Base-by-base conservation (phyloP, 2,329 filamentous ascomycete species). In the Eutypella sp. region DNA sequence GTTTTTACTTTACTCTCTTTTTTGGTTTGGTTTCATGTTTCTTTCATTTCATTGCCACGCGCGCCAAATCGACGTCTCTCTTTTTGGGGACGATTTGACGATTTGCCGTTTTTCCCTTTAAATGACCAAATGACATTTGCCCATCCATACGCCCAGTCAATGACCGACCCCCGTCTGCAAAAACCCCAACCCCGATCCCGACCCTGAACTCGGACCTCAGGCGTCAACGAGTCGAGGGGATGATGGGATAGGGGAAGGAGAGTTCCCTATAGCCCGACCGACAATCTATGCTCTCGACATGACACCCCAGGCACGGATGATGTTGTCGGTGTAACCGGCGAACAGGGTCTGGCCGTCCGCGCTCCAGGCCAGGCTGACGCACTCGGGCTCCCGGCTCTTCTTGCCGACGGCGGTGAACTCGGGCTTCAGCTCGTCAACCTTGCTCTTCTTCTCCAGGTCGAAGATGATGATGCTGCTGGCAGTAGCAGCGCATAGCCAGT, bases 401-500 rank as follows among this genome's bases (percentile, higher is more conserved):
- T 96, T 96, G 79, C 91, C 89, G 71, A 90, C 86, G 71, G 90
- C 82, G 69, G 90, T 81, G 81, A 93, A 95, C 74, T 99, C 93
- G 62, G 92, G 92, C 87, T 95, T 96, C 74, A 99, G 85, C 85
- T 97, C 93, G 67, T 97, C 92, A 69, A 97, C 92, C 87, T 96
- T 97, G 87, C 86, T 95, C 91, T 99, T 99, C 91, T 99, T 99
- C 89, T 99, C 93, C 63, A 99, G 85, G 70, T 99, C 93, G 79
- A 99, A 99, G 83, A 99, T 97, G 84, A 96, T 96, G 84, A 99
- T 97, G 83, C 84, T 90, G 78, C 83, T 89, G 70, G 89, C 82
- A 57, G 93, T 99, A 71, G 93, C 93, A 70, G 93, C 93, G 84
- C 93, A 99, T 64, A 99, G 86, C 93, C 93, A 99, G 89, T 99